A percentile compares a stretch with the other conserved stretches of the same genome.
phyloP scores from a whole-genome alignment of 495 filamentous ascomycete genomes.

The Acidiella bohemica region DNA sequence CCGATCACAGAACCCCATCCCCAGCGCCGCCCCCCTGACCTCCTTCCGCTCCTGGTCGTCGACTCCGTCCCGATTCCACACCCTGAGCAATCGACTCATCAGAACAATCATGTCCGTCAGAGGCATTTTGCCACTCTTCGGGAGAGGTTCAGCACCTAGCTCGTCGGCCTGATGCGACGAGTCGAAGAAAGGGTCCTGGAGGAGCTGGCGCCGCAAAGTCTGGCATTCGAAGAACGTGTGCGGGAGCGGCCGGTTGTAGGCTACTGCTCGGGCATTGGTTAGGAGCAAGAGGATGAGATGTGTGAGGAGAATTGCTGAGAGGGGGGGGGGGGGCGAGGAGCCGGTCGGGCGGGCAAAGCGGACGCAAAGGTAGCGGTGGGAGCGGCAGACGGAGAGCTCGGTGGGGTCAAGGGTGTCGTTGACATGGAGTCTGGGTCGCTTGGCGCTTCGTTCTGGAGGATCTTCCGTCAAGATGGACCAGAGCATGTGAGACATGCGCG shows the following conservation, averaged over 20 bases:
- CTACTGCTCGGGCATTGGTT: neutral
- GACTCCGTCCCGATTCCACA: conserved; percentile 5
- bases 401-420: neutral
- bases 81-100: conserved; percentile 6
- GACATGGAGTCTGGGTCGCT: neutral
- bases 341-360: no score
- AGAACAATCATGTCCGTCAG: conserved; percentile 11
- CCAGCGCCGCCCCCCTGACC: conserved; percentile 9
- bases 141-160: neutral
- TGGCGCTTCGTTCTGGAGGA: no score
- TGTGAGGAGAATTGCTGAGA: neutral
- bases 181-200: conserved; percentile 14
- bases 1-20: conserved; percentile 10
- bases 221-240: neutral
- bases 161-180: conserved; percentile 4
- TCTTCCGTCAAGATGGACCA: no score
- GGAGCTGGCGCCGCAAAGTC: conserved; percentile 1
- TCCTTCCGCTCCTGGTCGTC: conserved; percentile 4
- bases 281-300: neutral
- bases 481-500: no score
- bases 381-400: no score
- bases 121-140: neutral
- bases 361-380: no score
- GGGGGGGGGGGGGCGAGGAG: neutral
- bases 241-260: neutral